Conservation (phyloP, 2,329 filamentous ascomycete species). For the Verticillium nubilum region DNA sequence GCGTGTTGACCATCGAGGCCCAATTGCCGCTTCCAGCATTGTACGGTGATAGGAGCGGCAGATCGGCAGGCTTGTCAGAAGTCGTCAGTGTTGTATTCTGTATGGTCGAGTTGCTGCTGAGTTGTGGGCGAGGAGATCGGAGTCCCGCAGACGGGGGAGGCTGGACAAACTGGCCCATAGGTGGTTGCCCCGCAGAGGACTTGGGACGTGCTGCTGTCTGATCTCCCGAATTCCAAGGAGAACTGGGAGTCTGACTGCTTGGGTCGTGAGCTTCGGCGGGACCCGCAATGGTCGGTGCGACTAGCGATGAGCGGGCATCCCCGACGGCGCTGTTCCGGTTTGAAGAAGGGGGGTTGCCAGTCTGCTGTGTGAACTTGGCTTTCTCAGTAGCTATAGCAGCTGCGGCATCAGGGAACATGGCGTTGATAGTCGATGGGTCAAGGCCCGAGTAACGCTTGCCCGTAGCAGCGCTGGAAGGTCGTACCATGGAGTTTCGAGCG, state of each 20-base stretch:
- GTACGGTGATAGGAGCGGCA: constrained; percentile 83
- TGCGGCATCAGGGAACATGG: constrained; percentile 98
- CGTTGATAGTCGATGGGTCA: constrained; percentile 88
- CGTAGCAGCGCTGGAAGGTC: constrained; percentile 70
- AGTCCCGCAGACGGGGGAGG: constrained; percentile 68
- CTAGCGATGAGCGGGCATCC: constrained; percentile 70
- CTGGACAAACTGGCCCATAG: constrained; percentile 94
- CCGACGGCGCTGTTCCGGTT: constrained; percentile 86
- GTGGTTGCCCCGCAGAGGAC: constrained; percentile 19
- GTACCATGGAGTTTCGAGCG: constrained; percentile 78
- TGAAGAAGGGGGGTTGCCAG: constrained; percentile 80
- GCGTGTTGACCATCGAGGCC: constrained; percentile 98
- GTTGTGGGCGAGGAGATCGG: constrained; percentile 71
- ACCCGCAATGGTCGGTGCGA: constrained; percentile 68
- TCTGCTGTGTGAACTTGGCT: constrained; percentile 94
- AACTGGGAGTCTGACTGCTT: constrained; percentile 62
- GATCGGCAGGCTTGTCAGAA: constrained; percentile 62
- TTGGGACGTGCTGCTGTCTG: constrained; percentile 30
- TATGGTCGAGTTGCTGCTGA: constrained; percentile 63
- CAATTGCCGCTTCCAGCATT: constrained; percentile 81
- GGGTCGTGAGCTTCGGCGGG: constrained; percentile 57
- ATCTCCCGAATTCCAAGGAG: constrained; percentile 64
- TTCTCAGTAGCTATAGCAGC: constrained; percentile 98
- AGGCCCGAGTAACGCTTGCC: constrained; percentile 93
- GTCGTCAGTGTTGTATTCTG: constrained; percentile 79